Base-by-base conservation (phyloP, 331 rosid species). In the Cucumis variabilis region DNA sequence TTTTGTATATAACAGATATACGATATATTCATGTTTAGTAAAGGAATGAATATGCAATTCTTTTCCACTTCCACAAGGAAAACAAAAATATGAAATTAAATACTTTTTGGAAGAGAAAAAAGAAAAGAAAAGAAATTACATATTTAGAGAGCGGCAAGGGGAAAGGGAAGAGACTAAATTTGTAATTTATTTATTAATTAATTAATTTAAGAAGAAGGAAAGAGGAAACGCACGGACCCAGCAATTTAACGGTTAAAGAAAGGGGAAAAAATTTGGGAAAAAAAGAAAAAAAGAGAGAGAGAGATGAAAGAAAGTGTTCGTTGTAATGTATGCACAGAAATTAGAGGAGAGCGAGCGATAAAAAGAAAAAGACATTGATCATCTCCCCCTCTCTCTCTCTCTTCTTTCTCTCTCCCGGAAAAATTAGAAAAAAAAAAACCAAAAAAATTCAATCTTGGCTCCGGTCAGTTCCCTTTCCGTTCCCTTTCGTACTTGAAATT, bases 261-360 rank as follows among this genome's bases (percentile, higher is more conserved):
- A 74, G 16, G 53, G 33, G 33, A 37, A 53, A 20, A 71, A 71
- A 11, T 62, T 62, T 10, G 63, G 65, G 13, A 8, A 44, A 69
- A 12, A 20, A 33, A 46, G 65, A 6, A 8, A 44, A 69, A 12
- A 20, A 33, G 24, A 51, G 15, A 51, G 58, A 51, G 58, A 70
- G 41, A 72, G 19, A 24, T 23, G 23, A 82, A 72, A 86, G 41
- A 60, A 75, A 72, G 60, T 44, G 72, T 71, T 72, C 82, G 72
- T 72, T 86, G 24, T 58, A 20, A 84, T 84, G 41, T 63, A 84
- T 41, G 86, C 86, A 84, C 74, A 84, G 74, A 65, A 84, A 84
- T 48, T 66, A n/a, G 71, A 75, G 72, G 72, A 68, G 66, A 51
- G 19, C 84, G 83, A 85, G 75, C 80, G 79, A 85, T 69, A 50